Percentiles rank a stretch among this genome's conserved stretches.
phyloP scores from a whole-genome alignment of 2,329 filamentous ascomycete species.

The Cadophora sp. region DNA sequence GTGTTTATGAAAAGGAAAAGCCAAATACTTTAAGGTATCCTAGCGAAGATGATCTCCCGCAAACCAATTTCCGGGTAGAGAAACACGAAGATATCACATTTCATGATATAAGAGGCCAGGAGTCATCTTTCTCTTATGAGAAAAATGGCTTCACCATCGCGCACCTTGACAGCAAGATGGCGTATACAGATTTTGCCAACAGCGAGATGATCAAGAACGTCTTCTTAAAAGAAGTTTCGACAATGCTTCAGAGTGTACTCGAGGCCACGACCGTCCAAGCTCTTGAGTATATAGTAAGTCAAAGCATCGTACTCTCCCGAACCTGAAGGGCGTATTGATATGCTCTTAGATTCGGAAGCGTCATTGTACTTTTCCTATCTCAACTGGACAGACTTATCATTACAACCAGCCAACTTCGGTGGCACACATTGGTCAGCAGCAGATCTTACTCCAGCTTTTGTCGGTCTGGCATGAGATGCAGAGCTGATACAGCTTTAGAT shows the following conservation, averaged over 20 bases:
- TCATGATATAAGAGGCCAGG: background rate
- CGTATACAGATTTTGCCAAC: background rate
- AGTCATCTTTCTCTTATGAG: background rate
- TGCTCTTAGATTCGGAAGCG: background rate
- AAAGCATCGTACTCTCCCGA: background rate
- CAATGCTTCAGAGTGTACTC: background rate
- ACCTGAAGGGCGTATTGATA: background rate
- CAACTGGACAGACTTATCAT: background rate
- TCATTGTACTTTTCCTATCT: background rate
- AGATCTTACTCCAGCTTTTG: background rate
- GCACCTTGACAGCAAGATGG: background rate
- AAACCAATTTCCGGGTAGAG: background rate
- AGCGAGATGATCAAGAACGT: background rate
- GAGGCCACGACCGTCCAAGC: background rate
- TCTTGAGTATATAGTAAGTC: background rate
- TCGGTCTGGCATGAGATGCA: background rate
- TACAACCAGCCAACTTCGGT: background rate
- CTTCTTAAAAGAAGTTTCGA: background rate
- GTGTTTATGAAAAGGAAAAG: background rate
- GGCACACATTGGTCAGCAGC: background rate
- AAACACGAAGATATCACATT: background rate
- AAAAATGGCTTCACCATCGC: background rate
- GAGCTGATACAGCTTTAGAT: background rate
- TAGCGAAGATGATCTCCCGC: background rate
- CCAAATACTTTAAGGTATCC: background rate